A percentile compares a stretch with the other conserved stretches of the same genome.
phyloP scores from a whole-genome alignment of 176 grass and related monocot species.

The Raddia distichophylla region DNA sequence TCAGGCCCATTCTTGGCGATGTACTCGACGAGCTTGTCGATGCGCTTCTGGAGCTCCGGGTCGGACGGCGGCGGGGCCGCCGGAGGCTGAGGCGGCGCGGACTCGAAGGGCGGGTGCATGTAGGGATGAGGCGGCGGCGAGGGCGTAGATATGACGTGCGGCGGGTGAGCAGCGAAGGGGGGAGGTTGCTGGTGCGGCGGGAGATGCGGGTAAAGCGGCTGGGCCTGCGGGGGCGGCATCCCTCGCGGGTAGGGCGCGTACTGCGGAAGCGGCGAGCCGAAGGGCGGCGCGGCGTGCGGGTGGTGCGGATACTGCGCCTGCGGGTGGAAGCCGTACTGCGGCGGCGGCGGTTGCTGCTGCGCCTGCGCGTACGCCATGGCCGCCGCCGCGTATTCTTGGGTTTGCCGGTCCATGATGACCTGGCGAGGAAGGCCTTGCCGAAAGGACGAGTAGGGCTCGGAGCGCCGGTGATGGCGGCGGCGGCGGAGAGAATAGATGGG shows the following conservation, averaged over 20 bases:
- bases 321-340: slow-evolving; percentile 76
- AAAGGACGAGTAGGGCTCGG: slow-evolving; percentile 20
- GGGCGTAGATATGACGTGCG: slow-evolving; percentile 54
- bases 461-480: slow-evolving; percentile 33
- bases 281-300: slow-evolving; percentile 50
- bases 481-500: slow-evolving; percentile 4
- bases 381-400: slow-evolving; percentile 77
- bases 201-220: slow-evolving; percentile 64
- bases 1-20: slow-evolving; percentile 87
- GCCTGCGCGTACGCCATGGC: slow-evolving; percentile 85
- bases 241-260: slow-evolving; percentile 65
- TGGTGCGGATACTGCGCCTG: slow-evolving; percentile 78
- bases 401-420: slow-evolving; percentile 81
- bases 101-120: slow-evolving; percentile 62
- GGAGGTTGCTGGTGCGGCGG: slow-evolving; percentile 55
- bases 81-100: slow-evolving; percentile 53
- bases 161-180: slow-evolving; percentile 46
- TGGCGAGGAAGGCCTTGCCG: slow-evolving; percentile 13
- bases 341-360: slow-evolving; percentile 57
- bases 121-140: slow-evolving; percentile 48
- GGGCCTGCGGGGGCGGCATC: slow-evolving; percentile 52
- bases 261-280: slow-evolving; percentile 60
- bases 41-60: slow-evolving; percentile 91
- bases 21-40: slow-evolving; percentile 98
- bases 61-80: slow-evolving; percentile 60